These are phyloP conservation scores for Aciculosporium take DNA, from an alignment of 2,329 filamentous ascomycete species.

Conservation along the genomic window DNA sequence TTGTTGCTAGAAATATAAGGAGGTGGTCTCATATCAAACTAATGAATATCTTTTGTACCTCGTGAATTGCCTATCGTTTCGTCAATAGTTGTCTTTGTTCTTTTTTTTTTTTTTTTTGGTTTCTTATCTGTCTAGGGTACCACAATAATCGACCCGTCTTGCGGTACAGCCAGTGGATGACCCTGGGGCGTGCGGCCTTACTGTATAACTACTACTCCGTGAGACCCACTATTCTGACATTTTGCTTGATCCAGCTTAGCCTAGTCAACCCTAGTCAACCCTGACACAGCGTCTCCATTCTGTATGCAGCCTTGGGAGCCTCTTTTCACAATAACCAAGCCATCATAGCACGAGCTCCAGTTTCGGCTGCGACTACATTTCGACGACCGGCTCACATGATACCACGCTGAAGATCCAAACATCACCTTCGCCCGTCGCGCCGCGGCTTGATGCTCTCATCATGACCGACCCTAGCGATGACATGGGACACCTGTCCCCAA, in stretches of 20 bases:
- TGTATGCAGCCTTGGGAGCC: neutral
- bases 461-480: constrained; percentile 30
- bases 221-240: constrained; percentile 2
- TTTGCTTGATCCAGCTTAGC: neutral
- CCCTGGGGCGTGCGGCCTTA: no score
- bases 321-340: neutral
- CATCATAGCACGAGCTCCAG: neutral
- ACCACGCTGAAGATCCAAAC: neutral
- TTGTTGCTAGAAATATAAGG: no score
- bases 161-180: no score
- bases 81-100: no score
- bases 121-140: no score
- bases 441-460: neutral
- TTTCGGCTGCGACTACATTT: neutral
- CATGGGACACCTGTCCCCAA: constrained; percentile 55
- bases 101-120: no score
- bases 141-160: no score
- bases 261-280: neutral
- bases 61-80: no score
- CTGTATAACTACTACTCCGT: no score
- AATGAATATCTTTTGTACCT: no score
- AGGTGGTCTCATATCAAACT: no score
- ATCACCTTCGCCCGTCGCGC: neutral
- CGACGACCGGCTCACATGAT: neutral
- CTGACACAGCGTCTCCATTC: neutral